phyloP scores from a whole-genome alignment of 805 yeast genomes.

The Candida insectorum region DNA sequence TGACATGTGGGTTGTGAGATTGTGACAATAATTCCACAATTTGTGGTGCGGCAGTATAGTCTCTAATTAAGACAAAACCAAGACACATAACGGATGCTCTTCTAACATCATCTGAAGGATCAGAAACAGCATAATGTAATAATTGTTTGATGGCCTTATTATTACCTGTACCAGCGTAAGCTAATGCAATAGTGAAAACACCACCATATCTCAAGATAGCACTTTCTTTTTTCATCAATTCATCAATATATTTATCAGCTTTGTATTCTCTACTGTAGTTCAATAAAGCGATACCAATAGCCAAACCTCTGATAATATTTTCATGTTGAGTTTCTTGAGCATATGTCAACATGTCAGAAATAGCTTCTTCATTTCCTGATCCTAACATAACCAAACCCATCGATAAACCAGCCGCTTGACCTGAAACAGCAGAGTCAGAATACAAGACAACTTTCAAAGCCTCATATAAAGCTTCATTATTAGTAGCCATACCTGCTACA shows the following conservation, averaged over 20 bases:
- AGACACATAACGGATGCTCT: constrained; percentile 91
- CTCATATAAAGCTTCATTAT: constrained; percentile 70
- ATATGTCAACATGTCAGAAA: constrained; percentile 79
- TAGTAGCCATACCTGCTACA: constrained; percentile 94
- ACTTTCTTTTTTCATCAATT: constrained; percentile 69
- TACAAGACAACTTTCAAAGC: constrained; percentile 79
- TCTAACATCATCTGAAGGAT: constrained; percentile 93
- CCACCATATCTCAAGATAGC: constrained; percentile 93
- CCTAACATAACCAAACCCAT: constrained; percentile 97
- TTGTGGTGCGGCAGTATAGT: constrained; percentile 90
- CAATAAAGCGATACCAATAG: constrained; percentile 83
- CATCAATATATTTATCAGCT: constrained; percentile 67
- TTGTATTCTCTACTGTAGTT: constrained; percentile 82
- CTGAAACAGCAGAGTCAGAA: constrained; percentile 88
- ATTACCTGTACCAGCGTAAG: constrained; percentile 95
- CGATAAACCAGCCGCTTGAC: constrained; percentile 94
- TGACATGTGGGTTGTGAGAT: constrained; percentile 95
- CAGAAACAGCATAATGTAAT: constrained; percentile 92
- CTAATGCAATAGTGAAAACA: constrained; percentile 88
- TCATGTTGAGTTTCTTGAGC: constrained; percentile 97
- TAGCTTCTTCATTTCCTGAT: constrained; percentile 66
- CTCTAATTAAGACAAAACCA: constrained; percentile 88
- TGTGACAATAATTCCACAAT: constrained; percentile 90
- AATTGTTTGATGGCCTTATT: constrained; percentile 82
- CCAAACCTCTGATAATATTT: constrained; percentile 88